phyloP scores from a whole-genome alignment of 352 stramenopile species.

The Peronospora farinosa region DNA sequence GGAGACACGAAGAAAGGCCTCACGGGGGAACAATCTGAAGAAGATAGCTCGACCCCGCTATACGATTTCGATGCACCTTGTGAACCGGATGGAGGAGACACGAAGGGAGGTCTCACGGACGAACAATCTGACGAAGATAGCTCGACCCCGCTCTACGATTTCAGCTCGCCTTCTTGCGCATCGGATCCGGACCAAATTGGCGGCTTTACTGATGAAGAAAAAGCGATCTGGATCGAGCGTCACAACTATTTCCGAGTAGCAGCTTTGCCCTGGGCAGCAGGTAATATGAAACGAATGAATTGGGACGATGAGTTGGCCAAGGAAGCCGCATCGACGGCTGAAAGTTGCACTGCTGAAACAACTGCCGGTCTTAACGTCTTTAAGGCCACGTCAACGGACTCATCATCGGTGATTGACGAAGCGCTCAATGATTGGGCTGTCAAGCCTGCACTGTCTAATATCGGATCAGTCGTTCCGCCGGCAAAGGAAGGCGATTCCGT shows the following conservation, averaged over 20 bases:
- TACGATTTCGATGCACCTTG: background rate
- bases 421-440: constrained; percentile 56
- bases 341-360: constrained; percentile 32
- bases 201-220: constrained; percentile 30
- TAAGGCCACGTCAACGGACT: constrained; percentile 27
- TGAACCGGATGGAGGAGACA: constrained; percentile 7
- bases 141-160: constrained; percentile 3
- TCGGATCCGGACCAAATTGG: constrained; percentile 11
- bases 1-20: constrained; percentile 8
- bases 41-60: constrained; percentile 7
- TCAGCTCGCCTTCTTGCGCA: constrained; percentile 1
- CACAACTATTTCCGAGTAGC: constrained; percentile 71
- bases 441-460: constrained; percentile 27
- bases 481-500: constrained; percentile 35
- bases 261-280: constrained; percentile 48
- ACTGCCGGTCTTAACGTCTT: constrained; percentile 44
- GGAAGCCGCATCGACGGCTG: constrained; percentile 32
- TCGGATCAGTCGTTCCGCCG: constrained; percentile 23
- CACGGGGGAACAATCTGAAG: constrained; percentile 9
- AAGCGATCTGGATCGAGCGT: constrained; percentile 64
- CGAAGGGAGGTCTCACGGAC: no score
- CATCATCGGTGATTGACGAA: constrained; percentile 38
- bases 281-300: constrained; percentile 59
- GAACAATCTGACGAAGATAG: constrained; percentile 8
- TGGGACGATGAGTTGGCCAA: constrained; percentile 56